A percentile compares a stretch with the other conserved stretches of the same genome.
These are phyloP conservation scores for Aspergillus aculeatus DNA, from an alignment of 2,329 filamentous ascomycete genomes.

Conservation along the genomic window DNA sequence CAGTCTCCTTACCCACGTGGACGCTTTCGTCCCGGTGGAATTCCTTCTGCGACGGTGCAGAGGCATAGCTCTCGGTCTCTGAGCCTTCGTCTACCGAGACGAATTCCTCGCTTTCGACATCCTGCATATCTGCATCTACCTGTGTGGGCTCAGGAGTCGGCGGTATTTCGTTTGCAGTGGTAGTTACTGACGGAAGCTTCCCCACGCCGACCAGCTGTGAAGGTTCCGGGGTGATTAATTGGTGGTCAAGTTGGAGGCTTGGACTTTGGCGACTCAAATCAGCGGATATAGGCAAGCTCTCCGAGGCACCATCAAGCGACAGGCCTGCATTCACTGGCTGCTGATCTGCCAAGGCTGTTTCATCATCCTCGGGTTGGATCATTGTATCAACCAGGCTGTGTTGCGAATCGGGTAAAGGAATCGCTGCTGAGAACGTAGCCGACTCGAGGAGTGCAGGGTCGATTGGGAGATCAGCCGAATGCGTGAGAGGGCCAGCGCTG, in stretches of 20 bases:
- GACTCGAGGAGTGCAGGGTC: conserved; percentile 13
- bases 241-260: conserved; percentile 9
- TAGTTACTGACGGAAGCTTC: background rate
- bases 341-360: background rate
- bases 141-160: conserved; percentile 20
- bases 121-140: background rate
- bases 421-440: background rate
- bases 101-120: background rate
- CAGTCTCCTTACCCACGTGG: conserved; percentile 5
- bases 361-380: background rate
- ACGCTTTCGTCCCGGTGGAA: background rate
- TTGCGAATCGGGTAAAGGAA: background rate
- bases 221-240: conserved; percentile 22
- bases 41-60: background rate
- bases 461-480: conserved; percentile 5
- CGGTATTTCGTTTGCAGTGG: background rate
- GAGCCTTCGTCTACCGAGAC: background rate
- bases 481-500: background rate
- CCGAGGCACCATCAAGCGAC: conserved; percentile 19
- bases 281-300: background rate
- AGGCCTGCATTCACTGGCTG: conserved; percentile 6
- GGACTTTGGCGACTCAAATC: background rate
- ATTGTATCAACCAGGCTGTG: background rate
- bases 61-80: background rate
- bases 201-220: conserved; percentile 21